These are phyloP conservation scores for Rosa multiflora DNA, from an alignment of 306 rosid genomes.

Conservation along the genomic window DNA sequence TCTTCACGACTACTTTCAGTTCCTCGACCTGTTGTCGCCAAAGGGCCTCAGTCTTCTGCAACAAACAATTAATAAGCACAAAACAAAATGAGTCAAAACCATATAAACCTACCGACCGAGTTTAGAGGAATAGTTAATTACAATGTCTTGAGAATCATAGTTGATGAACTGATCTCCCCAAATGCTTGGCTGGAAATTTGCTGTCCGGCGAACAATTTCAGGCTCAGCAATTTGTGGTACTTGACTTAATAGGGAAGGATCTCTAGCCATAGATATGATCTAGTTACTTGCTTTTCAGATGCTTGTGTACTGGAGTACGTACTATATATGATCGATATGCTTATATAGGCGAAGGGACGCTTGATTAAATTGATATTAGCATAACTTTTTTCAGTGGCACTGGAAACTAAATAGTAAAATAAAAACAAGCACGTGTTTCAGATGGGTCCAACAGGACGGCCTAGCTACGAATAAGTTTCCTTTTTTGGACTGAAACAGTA, in stretches of 20 bases:
- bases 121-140: neutral
- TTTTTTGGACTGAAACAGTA: too few species aligned
- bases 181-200: neutral
- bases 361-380: too few species aligned
- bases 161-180: neutral
- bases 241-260: neutral
- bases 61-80: neutral
- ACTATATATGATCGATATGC: neutral
- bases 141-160: neutral
- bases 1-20: conserved; percentile 31
- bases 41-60: neutral
- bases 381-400: too few species aligned
- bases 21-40: conserved; percentile 14
- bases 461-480: too few species aligned
- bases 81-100: neutral
- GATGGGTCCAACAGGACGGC: too few species aligned
- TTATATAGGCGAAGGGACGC: neutral
- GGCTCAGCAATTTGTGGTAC: neutral
- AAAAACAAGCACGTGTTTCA: too few species aligned
- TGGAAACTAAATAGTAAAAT: too few species aligned
- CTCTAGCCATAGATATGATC: neutral
- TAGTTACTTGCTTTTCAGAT: neutral
- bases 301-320: neutral
- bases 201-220: neutral
- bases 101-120: neutral